These are phyloP conservation scores for Yarrowia deformans DNA, from an alignment of 805 yeast genomes.

Conservation along the genomic window DNA sequence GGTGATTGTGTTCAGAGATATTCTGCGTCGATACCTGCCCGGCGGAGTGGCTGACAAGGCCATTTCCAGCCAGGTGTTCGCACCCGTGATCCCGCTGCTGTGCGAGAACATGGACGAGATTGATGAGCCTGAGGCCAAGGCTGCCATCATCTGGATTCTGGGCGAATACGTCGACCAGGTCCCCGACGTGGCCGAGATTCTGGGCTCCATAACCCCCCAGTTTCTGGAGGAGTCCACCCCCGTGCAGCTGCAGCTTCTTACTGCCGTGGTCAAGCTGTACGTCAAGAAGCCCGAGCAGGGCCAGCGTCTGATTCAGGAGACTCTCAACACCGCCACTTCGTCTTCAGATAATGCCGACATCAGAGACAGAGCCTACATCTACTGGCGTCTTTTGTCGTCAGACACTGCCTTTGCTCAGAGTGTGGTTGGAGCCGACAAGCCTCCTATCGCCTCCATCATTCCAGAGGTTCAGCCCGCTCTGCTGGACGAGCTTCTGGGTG, in stretches of 20 bases:
- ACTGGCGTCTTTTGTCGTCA: conserved; percentile 84
- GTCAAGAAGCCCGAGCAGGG: conserved; percentile 63
- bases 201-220: conserved; percentile 53
- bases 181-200: conserved; percentile 53
- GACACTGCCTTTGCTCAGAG: conserved; percentile 77
- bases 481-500: conserved; percentile 71
- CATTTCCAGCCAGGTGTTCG: conserved; percentile 60
- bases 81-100: conserved; percentile 55
- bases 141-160: conserved; percentile 82
- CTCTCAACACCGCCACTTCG: conserved; percentile 76
- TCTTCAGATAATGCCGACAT: conserved; percentile 84
- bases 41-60: conserved; percentile 75
- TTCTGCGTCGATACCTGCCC: conserved; percentile 76
- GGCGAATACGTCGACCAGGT: conserved; percentile 71
- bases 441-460: conserved; percentile 75
- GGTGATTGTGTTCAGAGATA: conserved; percentile 74
- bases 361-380: conserved; percentile 84
- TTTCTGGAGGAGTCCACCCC: conserved; percentile 74
- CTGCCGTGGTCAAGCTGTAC: conserved; percentile 81
- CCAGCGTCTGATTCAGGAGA: conserved; percentile 77
- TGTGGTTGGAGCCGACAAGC: conserved; percentile 67
- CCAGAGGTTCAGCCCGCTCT: conserved; percentile 73
- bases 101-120: conserved; percentile 58
- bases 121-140: conserved; percentile 79
- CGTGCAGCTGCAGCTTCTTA: conserved; percentile 77